Percentiles rank a stretch among this genome's conserved stretches.
These are phyloP conservation scores for Breviolum minutum DNA, from an alignment of 73 alveolate genomes.

Conservation along the genomic window DNA sequence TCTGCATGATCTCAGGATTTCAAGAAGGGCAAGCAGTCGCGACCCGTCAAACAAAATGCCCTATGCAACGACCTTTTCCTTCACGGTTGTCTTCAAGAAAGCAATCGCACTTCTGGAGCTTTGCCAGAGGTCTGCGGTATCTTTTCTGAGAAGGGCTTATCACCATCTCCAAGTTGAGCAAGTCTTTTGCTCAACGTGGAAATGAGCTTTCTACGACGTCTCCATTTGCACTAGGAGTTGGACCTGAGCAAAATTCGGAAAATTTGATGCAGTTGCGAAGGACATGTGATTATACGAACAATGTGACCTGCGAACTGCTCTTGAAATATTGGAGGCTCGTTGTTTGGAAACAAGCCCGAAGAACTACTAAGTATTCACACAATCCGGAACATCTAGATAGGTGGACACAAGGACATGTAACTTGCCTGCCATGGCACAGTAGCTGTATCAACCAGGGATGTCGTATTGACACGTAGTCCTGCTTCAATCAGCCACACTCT, in stretches of 20 bases:
- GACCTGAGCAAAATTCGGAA: background rate
- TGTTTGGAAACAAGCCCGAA: too few species aligned
- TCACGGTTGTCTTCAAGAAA: too few species aligned
- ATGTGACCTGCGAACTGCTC: background rate
- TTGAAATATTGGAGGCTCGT: background rate
- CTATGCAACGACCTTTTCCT: too few species aligned
- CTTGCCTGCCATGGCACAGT: slow-evolving; percentile 30
- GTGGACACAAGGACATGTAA: background rate
- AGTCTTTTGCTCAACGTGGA: slow-evolving; percentile 5
- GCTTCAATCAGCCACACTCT: background rate
- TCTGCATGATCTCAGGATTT: too few species aligned
- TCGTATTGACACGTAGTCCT: slow-evolving; percentile 77
- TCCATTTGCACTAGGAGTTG: background rate
- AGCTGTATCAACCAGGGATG: slow-evolving; percentile 84
- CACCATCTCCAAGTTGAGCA: background rate
- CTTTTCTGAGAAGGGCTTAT: too few species aligned
- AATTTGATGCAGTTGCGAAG: too few species aligned
- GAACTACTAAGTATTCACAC: too few species aligned
- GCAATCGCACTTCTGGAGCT: too few species aligned
- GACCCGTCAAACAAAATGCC: too few species aligned
- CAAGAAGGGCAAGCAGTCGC: too few species aligned
- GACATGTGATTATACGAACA: background rate
- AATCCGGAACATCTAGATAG: too few species aligned
- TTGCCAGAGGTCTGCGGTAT: too few species aligned
- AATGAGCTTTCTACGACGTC: background rate